Evolutionary conservation across 345 rosid species (phyloP).

Genomic region (Aethionema arabicum): DNA sequence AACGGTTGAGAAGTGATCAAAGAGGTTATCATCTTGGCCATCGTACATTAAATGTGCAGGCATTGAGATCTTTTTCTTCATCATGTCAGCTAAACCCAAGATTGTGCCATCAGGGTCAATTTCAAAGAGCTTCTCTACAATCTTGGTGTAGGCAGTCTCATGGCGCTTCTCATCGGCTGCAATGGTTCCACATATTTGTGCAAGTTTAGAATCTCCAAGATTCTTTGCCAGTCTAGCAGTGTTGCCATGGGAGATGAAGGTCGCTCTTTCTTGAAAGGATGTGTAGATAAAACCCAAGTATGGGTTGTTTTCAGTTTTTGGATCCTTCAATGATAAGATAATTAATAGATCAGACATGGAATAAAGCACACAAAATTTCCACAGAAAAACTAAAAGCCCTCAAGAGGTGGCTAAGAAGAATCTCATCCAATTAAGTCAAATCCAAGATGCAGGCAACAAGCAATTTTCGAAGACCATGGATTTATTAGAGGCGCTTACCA

Average conservation of each 20-base stretch:
- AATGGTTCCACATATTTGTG: conserved; percentile 66
- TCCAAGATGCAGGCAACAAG: background rate
- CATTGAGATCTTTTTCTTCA: conserved; percentile 45
- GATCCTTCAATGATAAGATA: conserved; percentile 48
- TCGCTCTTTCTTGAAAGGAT: conserved; percentile 79
- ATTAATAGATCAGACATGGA: background rate
- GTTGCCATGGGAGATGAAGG: conserved; percentile 75
- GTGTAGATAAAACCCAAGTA: conserved; percentile 77
- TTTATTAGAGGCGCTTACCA: conserved; percentile 41
- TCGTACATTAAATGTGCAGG: conserved; percentile 70
- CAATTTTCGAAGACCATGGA: background rate
- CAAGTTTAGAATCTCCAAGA: conserved; percentile 58
- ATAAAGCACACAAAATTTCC: background rate
- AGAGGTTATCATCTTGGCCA: conserved; percentile 59
- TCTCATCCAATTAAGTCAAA: background rate
- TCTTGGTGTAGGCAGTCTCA: conserved; percentile 68
- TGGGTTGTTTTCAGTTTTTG: conserved; percentile 70
- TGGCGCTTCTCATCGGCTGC: conserved; percentile 77
- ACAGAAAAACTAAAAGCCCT: too few relatives aligned
- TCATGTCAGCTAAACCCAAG: conserved; percentile 67
- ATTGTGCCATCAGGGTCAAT: conserved; percentile 61
- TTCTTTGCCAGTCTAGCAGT: conserved; percentile 66
- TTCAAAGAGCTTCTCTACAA: conserved; percentile 66
- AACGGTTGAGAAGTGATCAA: conserved; percentile 64
- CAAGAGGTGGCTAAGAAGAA: background rate